These are phyloP conservation scores for Tetrahymena thermophila DNA, from an alignment of 73 alveolate genomes.

Conservation along the genomic window DNA sequence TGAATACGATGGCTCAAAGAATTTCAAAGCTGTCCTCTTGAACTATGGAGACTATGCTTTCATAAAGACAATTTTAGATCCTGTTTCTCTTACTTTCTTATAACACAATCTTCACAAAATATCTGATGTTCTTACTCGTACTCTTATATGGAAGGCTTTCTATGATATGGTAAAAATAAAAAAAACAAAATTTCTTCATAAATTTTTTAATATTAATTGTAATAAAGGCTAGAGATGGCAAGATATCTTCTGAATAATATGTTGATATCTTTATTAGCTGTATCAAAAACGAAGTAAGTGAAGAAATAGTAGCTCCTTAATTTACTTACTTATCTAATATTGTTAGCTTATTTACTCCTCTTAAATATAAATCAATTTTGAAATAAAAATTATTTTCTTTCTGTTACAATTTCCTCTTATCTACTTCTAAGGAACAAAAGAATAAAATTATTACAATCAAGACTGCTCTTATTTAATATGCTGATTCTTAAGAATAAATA, in stretches of 20 bases:
- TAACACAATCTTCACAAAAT: slow-evolving; percentile 1
- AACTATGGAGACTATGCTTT: slow-evolving; percentile 35
- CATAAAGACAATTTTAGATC: slow-evolving; percentile 14
- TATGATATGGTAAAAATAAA: slow-evolving; percentile 14
- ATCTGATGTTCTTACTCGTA: slow-evolving; percentile 19
- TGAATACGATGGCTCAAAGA: background rate
- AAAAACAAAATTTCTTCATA: background rate
- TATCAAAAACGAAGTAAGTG: slow-evolving; percentile 12
- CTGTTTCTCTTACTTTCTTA: background rate
- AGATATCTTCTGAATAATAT: slow-evolving; percentile 33
- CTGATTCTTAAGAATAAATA: slow-evolving; percentile 22
- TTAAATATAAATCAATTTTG: slow-evolving; percentile 6
- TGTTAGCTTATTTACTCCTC: slow-evolving; percentile 21
- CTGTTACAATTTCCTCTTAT: background rate
- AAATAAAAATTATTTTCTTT: slow-evolving; percentile 3
- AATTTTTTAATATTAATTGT: background rate
- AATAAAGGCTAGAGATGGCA: slow-evolving; percentile 30
- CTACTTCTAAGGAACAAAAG: background rate
- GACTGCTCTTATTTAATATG: background rate
- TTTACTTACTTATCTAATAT: slow-evolving; percentile 5
- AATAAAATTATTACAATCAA: slow-evolving; percentile 6
- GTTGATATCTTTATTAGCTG: slow-evolving; percentile 1
- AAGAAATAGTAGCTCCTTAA: slow-evolving; percentile 26
- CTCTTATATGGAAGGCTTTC: slow-evolving; percentile 23
- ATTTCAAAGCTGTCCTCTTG: slow-evolving; percentile 1